Conservation (phyloP, 2,329 filamentous ascomycete species). For the Aspergillus sp. region DNA sequence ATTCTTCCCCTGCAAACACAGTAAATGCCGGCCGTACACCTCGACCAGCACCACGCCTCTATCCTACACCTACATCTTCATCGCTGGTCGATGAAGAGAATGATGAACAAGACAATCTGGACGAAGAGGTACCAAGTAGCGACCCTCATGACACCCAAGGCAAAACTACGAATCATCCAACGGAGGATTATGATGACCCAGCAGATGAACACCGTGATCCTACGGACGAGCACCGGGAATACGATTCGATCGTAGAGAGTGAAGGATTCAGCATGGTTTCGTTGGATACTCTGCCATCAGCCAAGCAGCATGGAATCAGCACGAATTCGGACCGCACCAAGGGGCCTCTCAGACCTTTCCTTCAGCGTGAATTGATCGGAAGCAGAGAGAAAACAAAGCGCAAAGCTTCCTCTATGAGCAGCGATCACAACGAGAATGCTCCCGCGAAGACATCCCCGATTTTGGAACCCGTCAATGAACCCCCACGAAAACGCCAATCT, state of each 20-base stretch:
- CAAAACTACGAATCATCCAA: conserved; percentile 25
- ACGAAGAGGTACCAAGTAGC: neutral
- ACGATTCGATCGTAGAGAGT: conserved; percentile 51
- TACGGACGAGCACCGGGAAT: conserved; percentile 40
- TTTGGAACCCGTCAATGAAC: conserved; percentile 7
- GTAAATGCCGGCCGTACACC: conserved; percentile 28
- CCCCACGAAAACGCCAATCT: neutral
- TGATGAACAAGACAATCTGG: conserved; percentile 11
- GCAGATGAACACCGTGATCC: conserved; percentile 9
- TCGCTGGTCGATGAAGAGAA: conserved; percentile 33
- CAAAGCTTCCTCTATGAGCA: conserved; percentile 18
- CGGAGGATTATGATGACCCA: conserved; percentile 21
- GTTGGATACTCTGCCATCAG: conserved; percentile 47
- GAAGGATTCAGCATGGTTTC: conserved; percentile 55
- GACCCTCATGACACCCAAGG: conserved; percentile 2
- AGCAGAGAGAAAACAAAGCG: conserved; percentile 19
- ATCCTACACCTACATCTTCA: conserved; percentile 36
- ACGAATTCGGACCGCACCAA: conserved; percentile 23
- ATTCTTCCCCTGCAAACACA: conserved; percentile 26
- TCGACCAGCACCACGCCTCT: conserved; percentile 25
- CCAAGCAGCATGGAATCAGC: conserved; percentile 36
- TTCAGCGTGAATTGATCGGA: conserved; percentile 21
- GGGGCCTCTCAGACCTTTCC: conserved; percentile 20
- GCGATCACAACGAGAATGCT: conserved; percentile 10
- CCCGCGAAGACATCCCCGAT: conserved; percentile 8